phyloP scores from a whole-genome alignment of 2,329 filamentous ascomycete genomes.

The Pseudogymnoascus sp. region DNA sequence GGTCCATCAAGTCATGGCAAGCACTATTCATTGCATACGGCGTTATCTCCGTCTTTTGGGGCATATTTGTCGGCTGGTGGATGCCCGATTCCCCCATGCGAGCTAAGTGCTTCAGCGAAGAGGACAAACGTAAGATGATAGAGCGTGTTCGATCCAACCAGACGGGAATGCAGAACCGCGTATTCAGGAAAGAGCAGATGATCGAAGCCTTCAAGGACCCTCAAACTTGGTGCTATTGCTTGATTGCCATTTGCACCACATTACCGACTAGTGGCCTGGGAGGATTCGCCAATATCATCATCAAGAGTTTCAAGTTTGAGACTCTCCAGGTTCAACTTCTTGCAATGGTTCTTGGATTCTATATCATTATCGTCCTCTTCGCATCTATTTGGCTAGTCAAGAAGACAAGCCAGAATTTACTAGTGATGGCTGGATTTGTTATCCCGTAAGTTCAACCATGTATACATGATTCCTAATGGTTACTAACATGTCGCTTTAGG shows the following conservation, averaged over 20 bases:
- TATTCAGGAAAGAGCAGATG: conserved; percentile 43
- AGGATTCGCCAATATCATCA: conserved; percentile 67
- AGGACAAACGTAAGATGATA: conserved; percentile 40
- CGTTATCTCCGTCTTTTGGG: conserved; percentile 37
- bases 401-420: conserved; percentile 59
- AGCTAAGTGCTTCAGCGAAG: conserved; percentile 35
- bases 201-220: conserved; percentile 51
- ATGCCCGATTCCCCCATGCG: conserved; percentile 45
- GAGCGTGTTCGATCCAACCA: conserved; percentile 50
- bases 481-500: conserved; percentile 30
- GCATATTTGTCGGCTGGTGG: conserved; percentile 36
- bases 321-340: conserved; percentile 63
- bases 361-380: conserved; percentile 64
- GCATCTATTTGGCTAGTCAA: conserved; percentile 60
- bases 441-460: conserved; percentile 46
- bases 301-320: conserved; percentile 59
- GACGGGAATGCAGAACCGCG: conserved; percentile 46
- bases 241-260: conserved; percentile 63
- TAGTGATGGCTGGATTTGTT: conserved; percentile 58
- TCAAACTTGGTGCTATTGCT: conserved; percentile 56
- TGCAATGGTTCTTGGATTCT: conserved; percentile 66
- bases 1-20: conserved; percentile 51
- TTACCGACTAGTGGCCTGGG: conserved; percentile 66
- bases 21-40: conserved; percentile 44
- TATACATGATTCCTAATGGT: neutral